Evolutionary conservation across 2,329 filamentous ascomycete genomes (phyloP).

Genomic region (Lachnellula suecica): DNA sequence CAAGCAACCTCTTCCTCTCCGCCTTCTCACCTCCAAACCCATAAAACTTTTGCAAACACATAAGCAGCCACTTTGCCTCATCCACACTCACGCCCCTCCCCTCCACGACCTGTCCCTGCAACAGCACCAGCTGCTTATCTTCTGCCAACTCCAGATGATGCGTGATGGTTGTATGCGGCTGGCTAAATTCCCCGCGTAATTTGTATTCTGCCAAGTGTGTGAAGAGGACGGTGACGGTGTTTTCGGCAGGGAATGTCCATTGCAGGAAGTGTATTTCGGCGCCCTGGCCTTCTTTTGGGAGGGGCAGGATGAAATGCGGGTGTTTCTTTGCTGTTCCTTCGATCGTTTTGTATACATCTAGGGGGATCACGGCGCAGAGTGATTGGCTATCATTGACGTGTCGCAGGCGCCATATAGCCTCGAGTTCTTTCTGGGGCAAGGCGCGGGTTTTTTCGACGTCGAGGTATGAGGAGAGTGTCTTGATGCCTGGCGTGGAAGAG

Average conservation of each 20-base stretch:
- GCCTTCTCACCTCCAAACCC: constrained; percentile 56
- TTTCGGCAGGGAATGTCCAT: constrained; percentile 81
- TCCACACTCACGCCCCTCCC: constrained; percentile 74
- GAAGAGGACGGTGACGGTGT: constrained; percentile 79
- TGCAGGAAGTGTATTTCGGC: constrained; percentile 96
- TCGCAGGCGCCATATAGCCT: constrained; percentile 85
- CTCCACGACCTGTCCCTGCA: constrained; percentile 79
- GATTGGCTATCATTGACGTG: constrained; percentile 72
- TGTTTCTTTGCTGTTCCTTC: constrained; percentile 68
- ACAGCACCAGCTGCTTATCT: constrained; percentile 76
- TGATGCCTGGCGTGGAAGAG: constrained; percentile 39
- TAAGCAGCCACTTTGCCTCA: constrained; percentile 85
- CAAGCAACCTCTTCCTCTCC: constrained; percentile 68
- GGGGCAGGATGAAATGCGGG: constrained; percentile 88
- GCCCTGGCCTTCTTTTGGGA: constrained; percentile 66
- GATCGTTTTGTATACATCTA: constrained; percentile 72
- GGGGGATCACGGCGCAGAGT: constrained; percentile 81
- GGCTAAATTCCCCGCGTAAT: constrained; percentile 81
- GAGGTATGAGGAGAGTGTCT: constrained; percentile 67
- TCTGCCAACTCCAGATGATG: constrained; percentile 81
- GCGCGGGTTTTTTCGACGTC: constrained; percentile 74
- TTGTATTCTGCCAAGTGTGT: constrained; percentile 95
- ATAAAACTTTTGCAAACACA: constrained; percentile 96
- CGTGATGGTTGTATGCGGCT: constrained; percentile 90
- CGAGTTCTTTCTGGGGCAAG: constrained; percentile 79